Conservation (phyloP, 2,329 filamentous ascomycete species). For the Penicillium sp. region DNA sequence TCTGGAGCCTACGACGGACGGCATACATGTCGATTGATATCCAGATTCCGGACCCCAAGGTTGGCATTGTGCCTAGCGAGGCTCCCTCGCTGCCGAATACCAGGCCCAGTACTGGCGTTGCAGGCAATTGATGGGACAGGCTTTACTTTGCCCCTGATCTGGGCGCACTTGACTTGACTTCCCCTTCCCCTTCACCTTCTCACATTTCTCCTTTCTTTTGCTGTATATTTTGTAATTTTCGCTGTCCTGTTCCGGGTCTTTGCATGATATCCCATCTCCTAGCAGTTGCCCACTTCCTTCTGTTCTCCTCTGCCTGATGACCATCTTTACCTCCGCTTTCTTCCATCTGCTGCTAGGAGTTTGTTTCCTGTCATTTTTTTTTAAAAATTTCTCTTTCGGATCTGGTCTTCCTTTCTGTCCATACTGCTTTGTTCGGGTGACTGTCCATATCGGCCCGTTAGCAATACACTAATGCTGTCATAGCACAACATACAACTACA, state of each 20-base stretch:
- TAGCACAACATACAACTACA: no score
- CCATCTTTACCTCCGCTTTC: not conserved
- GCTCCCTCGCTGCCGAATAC: conserved; percentile 39
- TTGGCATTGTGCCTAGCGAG: conserved; percentile 48
- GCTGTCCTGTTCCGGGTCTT: conserved; percentile 13
- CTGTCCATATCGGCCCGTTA: not conserved
- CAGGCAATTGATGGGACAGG: conserved; percentile 20
- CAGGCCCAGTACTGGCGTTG: conserved; percentile 39
- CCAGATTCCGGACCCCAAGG: conserved; percentile 56
- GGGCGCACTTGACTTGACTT: conserved; percentile 2
- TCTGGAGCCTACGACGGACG: conserved; percentile 78
- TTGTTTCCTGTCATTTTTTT: not conserved
- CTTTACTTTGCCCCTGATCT: no score
- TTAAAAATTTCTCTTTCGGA: not conserved
- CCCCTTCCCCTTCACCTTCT: not conserved
- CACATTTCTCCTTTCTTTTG: conserved; percentile 10
- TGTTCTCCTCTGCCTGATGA: conserved; percentile 5
- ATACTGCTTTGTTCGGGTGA: not conserved
- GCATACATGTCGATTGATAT: conserved; percentile 75
- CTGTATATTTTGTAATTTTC: conserved; percentile 29
- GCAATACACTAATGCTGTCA: no score
- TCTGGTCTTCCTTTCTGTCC: not conserved
- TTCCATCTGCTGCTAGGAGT: conserved; percentile 8
- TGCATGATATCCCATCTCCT: conserved; percentile 32
- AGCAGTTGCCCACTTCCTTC: conserved; percentile 15